These are phyloP conservation scores for Paecilomyces variotii DNA, from an alignment of 2,329 filamentous ascomycete genomes.

Conservation along the genomic window DNA sequence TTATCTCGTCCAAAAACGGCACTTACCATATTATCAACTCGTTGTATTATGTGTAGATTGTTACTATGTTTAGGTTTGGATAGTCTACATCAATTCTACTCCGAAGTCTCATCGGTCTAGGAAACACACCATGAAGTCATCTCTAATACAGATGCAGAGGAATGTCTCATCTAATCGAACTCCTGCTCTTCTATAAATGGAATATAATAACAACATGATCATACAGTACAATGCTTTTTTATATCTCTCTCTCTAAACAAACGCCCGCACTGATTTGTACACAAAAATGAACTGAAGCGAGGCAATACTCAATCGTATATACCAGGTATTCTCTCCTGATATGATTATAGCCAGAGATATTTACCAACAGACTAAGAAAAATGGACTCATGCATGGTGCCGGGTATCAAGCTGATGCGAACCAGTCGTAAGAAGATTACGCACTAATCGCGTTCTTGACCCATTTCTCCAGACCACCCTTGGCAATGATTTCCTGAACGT, in stretches of 20 bases:
- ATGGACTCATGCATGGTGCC: not conserved
- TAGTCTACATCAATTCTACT: too few species aligned
- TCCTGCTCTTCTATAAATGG: not conserved
- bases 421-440: constrained; percentile 5
- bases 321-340: not conserved
- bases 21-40: too few species aligned
- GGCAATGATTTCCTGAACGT: constrained; percentile 80
- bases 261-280: not conserved
- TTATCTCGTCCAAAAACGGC: too few species aligned
- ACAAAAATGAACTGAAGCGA: not conserved
- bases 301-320: not conserved
- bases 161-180: not conserved
- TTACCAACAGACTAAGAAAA: not conserved
- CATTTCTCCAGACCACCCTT: constrained; percentile 71
- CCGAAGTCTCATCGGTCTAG: too few species aligned
- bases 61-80: too few species aligned
- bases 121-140: too few species aligned
- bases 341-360: not conserved
- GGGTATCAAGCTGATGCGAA: not conserved
- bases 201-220: not conserved
- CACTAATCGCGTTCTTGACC: constrained; percentile 62
- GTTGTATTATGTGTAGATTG: too few species aligned
- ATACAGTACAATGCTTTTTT: not conserved
- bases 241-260: not conserved
- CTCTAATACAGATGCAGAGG: too few species aligned